phyloP scores from a whole-genome alignment of 176 grass and related monocot species.

The Cocos nucifera region DNA sequence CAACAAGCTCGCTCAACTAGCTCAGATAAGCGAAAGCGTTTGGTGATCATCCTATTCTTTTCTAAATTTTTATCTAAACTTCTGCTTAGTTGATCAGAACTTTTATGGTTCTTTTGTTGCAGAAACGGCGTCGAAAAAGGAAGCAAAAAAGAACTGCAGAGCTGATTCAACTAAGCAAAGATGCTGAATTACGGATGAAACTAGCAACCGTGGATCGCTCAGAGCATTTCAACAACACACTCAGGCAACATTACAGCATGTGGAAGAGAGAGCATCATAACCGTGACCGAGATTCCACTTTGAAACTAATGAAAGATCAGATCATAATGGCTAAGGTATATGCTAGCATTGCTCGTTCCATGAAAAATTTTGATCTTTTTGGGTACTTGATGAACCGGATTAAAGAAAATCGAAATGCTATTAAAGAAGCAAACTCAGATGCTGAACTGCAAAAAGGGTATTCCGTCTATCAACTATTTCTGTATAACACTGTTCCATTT shows the following conservation, averaged over 20 bases:
- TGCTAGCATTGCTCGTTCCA: conserved; percentile 20
- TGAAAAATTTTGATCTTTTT: conserved; percentile 6
- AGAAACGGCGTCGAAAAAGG: conserved; percentile 5
- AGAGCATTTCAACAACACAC: conserved; percentile 7
- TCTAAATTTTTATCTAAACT: neutral
- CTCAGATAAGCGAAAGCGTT: conserved; percentile 9
- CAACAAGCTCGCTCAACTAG: neutral
- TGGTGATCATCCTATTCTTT: conserved; percentile 1
- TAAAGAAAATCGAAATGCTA: conserved; percentile 15
- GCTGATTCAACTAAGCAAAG: conserved; percentile 13
- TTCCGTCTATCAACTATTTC: no score
- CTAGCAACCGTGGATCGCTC: conserved; percentile 6
- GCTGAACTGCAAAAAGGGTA: conserved; percentile 17
- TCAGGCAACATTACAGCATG: conserved; percentile 10
- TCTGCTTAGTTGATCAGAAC: neutral
- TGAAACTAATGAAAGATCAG: conserved; percentile 23
- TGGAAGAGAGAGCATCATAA: conserved; percentile 11
- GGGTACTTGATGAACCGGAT: conserved; percentile 5
- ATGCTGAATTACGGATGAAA: conserved; percentile 24
- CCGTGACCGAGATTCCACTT: neutral
- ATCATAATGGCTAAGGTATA: conserved; percentile 25
- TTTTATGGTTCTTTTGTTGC: neutral
- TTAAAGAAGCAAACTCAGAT: conserved; percentile 16
- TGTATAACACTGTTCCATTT: no score
- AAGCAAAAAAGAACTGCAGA: conserved; percentile 11